Percentiles rank a stretch among this genome's conserved stretches.
Evolutionary conservation across 352 stramenopile genomes (phyloP).

Genomic region (Aphanomyces stellatus): DNA sequence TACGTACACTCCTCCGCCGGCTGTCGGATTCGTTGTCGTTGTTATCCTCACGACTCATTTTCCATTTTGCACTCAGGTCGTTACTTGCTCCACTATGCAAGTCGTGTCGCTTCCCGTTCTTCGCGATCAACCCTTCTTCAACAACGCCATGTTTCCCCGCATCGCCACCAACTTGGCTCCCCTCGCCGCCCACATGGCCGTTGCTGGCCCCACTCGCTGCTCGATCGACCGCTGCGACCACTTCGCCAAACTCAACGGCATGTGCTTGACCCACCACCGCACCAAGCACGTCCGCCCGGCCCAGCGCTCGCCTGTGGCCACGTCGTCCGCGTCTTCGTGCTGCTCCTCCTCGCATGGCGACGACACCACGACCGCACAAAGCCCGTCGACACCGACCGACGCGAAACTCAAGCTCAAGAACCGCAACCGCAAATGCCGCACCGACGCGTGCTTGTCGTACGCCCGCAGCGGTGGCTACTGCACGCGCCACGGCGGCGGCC

Average conservation of each 20-base stretch:
- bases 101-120: not conserved
- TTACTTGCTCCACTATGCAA: not conserved
- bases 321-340: not conserved
- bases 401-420: conserved; percentile 20
- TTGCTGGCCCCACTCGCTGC: not conserved
- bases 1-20: no score
- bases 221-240: not conserved
- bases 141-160: not conserved
- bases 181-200: not conserved
- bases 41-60: no score
- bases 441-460: conserved; percentile 15
- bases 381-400: not conserved
- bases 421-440: conserved; percentile 20
- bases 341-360: no score
- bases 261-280: conserved; percentile 12
- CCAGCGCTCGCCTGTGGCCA: not conserved
- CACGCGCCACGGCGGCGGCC: conserved; percentile 17
- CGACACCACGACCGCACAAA: not conserved
- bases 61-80: no score
- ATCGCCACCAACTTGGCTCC: not conserved
- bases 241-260: conserved; percentile 8
- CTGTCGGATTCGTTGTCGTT: no score
- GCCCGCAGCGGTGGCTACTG: conserved; percentile 19
- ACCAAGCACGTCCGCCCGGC: not conserved
- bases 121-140: not conserved